These are phyloP conservation scores for Leccinum laetum DNA, from an alignment of 1,284 basidiomycete genomes.

Conservation along the genomic window DNA sequence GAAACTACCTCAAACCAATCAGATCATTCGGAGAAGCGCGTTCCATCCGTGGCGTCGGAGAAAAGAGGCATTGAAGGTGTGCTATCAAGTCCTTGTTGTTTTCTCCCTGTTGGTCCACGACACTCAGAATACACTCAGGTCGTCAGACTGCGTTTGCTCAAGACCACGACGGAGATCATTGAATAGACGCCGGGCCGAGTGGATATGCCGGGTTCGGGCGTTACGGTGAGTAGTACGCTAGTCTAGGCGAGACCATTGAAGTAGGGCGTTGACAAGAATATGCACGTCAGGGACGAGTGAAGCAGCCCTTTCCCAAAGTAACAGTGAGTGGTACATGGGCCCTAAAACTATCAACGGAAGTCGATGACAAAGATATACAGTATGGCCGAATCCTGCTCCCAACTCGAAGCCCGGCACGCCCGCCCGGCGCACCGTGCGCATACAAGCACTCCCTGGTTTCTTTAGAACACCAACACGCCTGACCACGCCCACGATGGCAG, in stretches of 20 bases:
- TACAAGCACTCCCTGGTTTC: conserved; percentile 19
- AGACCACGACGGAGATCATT: too few species aligned
- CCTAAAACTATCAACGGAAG: neutral
- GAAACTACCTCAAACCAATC: too few species aligned
- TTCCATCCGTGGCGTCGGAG: too few species aligned
- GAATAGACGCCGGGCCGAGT: too few species aligned
- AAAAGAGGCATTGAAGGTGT: too few species aligned
- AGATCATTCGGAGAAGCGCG: too few species aligned
- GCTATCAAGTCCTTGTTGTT: too few species aligned
- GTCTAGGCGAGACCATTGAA: neutral
- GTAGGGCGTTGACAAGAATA: neutral
- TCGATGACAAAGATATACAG: neutral
- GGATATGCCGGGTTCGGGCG: too few species aligned
- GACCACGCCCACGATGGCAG: conserved; percentile 18
- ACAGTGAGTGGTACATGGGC: neutral
- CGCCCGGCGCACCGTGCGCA: conserved; percentile 11
- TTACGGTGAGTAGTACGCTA: too few species aligned
- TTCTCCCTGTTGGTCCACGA: too few species aligned
- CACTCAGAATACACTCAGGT: too few species aligned
- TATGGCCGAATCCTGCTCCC: neutral
- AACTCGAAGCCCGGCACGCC: conserved; percentile 15
- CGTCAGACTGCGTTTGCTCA: too few species aligned
- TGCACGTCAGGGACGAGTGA: neutral
- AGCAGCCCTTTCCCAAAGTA: neutral
- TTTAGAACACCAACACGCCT: conserved; percentile 26